Conservation (phyloP, 108 stramenopile genomes). For the Aurantiochytrium sp. region DNA sequence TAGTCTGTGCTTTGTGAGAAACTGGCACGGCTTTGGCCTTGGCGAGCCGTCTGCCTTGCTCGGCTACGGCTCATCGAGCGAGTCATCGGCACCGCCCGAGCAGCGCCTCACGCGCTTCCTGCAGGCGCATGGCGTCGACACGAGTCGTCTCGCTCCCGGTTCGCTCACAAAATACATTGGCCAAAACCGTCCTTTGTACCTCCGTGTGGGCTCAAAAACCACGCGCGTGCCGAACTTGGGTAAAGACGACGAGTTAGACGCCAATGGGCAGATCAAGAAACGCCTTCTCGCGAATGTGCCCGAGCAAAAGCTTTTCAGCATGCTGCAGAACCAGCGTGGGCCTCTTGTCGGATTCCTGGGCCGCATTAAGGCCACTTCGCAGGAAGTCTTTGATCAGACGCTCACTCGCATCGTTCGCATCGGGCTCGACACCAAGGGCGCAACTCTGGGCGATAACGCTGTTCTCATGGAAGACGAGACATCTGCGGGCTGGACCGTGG, state of each 20-base stretch:
- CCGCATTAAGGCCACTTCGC: background rate
- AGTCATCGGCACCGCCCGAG: background rate
- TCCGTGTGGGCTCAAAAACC: background rate
- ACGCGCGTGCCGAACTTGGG: background rate
- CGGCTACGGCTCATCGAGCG: background rate
- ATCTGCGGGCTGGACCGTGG: background rate
- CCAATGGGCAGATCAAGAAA: background rate
- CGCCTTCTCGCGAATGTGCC: constrained; percentile 15
- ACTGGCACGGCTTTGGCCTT: constrained; percentile 24
- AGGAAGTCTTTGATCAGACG: background rate
- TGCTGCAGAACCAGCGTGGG: constrained; percentile 12
- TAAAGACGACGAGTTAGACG: background rate
- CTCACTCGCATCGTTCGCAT: background rate
- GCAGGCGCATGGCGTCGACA: constrained; percentile 23
- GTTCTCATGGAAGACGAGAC: background rate
- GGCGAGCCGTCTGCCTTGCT: background rate
- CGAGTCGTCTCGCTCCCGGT: background rate
- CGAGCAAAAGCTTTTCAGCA: background rate
- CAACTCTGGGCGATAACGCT: background rate
- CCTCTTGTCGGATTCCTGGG: background rate
- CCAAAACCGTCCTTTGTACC: background rate
- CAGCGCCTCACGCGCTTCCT: constrained; percentile 15
- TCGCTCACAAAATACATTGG: background rate
- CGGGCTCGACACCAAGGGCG: background rate
- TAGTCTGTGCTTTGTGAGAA: background rate